A percentile compares a stretch with the other conserved stretches of the same genome.
Evolutionary conservation across 169 alveolate species (phyloP).

Genomic region (Plasmodium malariae): DNA sequence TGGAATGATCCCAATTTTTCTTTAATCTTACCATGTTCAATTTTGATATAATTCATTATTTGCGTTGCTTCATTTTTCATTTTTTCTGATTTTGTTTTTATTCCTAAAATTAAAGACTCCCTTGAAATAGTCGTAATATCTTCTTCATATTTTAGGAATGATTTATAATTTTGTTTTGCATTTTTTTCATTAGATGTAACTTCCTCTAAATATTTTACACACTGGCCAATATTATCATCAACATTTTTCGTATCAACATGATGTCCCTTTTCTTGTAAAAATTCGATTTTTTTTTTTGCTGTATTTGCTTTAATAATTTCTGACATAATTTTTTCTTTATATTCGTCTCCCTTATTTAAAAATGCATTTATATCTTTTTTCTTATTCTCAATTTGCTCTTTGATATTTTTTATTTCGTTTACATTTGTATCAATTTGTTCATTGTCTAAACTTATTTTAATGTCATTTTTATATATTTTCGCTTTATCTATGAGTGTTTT

Average conservation of each 20-base stretch:
- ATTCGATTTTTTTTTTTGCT: constrained; percentile 7
- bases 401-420: not conserved
- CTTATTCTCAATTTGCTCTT: not conserved
- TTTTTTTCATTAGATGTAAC: not conserved
- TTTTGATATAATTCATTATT: constrained; percentile 3
- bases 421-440: constrained; percentile 12
- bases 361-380: not conserved
- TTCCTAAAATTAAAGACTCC: not conserved
- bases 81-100: constrained; percentile 16
- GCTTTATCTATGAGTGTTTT: not conserved
- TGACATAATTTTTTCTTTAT: not conserved
- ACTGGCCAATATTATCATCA: not conserved
- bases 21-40: not conserved
- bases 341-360: not conserved
- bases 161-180: not conserved
- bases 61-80: constrained; percentile 1
- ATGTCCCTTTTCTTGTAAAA: not conserved
- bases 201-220: not conserved
- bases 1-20: not conserved
- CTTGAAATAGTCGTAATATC: not conserved
- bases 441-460: constrained; percentile 6
- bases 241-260: not conserved
- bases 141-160: not conserved
- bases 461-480: not conserved
- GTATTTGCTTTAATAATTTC: not conserved